A percentile compares a stretch with the other conserved stretches of the same genome.
Conservation (phyloP, 108 stramenopile species). For the Chaetoceros tenuissimus region DNA sequence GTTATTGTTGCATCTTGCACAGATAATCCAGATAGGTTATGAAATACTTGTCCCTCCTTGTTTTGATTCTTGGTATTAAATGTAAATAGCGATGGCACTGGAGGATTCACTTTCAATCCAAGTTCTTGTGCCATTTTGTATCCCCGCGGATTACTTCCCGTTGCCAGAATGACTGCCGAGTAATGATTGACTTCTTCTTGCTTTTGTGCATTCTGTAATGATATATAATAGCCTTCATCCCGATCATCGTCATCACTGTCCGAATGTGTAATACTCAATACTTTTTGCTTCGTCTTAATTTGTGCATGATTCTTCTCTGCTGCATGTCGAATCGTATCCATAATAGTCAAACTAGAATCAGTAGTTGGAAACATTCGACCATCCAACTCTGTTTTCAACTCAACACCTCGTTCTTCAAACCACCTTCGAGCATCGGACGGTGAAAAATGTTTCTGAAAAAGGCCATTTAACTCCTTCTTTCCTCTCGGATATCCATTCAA, state of each 20-base stretch:
- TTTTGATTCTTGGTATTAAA: slow-evolving; percentile 55
- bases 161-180: slow-evolving; percentile 83
- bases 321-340: slow-evolving; percentile 57
- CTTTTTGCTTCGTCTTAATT: slow-evolving; percentile 37
- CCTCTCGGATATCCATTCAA: slow-evolving; percentile 85
- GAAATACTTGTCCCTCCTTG: slow-evolving; percentile 47
- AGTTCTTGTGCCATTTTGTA: slow-evolving; percentile 71
- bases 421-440: slow-evolving; percentile 72
- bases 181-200: slow-evolving; percentile 31
- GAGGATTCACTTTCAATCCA: slow-evolving; percentile 66
- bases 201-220: slow-evolving; percentile 17
- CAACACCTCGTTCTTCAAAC: slow-evolving; percentile 84
- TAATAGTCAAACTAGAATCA: slow-evolving; percentile 84
- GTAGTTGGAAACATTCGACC: slow-evolving; percentile 94
- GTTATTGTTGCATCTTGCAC: slow-evolving; percentile 52
- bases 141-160: slow-evolving; percentile 80
- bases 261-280: slow-evolving; percentile 8
- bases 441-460: slow-evolving; percentile 66
- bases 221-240: slow-evolving; percentile 16
- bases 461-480: slow-evolving; percentile 67
- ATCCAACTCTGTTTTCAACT: slow-evolving; percentile 87
- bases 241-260: slow-evolving; percentile 3
- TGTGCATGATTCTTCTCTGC: slow-evolving; percentile 58
- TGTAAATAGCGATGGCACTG: slow-evolving; percentile 90
- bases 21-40: slow-evolving; percentile 69